phyloP scores from a whole-genome alignment of 2,329 filamentous ascomycete genomes.

The Paramyrothecium roridum region DNA sequence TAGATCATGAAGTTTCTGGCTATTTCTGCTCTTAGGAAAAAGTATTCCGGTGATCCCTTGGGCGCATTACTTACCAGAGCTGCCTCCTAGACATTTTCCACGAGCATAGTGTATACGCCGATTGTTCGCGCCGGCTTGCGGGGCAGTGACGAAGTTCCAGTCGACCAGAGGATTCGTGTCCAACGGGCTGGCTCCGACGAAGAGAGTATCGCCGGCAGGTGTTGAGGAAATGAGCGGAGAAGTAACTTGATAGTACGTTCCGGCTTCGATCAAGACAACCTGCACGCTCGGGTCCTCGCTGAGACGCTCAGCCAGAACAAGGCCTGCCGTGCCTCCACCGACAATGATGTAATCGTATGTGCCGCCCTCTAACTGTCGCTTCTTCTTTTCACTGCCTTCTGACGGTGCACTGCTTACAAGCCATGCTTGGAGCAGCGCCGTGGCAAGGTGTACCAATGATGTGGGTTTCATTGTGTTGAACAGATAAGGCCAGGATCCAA shows the following conservation, averaged over 20 bases:
- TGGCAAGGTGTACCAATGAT: too few relatives aligned
- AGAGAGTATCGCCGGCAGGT: background rate
- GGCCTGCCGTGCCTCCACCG: background rate
- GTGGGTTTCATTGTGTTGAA: too few relatives aligned
- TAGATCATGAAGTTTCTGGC: background rate
- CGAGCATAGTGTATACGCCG: background rate
- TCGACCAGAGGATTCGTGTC: background rate
- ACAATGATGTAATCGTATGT: background rate
- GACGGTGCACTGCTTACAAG: too few relatives aligned
- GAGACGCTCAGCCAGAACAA: background rate
- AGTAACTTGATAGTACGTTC: background rate
- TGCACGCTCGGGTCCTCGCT: background rate
- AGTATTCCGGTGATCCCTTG: too few relatives aligned
- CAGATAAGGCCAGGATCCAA: too few relatives aligned
- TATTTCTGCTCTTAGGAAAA: too few relatives aligned
- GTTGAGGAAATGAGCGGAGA: background rate
- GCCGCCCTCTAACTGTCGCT: too few relatives aligned
- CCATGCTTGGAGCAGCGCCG: too few relatives aligned
- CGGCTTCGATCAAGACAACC: background rate
- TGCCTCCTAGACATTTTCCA: background rate
- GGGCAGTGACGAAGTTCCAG: background rate
- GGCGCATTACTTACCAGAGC: background rate
- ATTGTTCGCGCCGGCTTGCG: background rate
- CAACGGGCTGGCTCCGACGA: background rate
- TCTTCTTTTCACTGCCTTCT: too few relatives aligned